These are phyloP conservation scores for Bryum argenteum DNA, from an alignment of 225 moss, liverwort and hornwort species.

Conservation along the genomic window DNA sequence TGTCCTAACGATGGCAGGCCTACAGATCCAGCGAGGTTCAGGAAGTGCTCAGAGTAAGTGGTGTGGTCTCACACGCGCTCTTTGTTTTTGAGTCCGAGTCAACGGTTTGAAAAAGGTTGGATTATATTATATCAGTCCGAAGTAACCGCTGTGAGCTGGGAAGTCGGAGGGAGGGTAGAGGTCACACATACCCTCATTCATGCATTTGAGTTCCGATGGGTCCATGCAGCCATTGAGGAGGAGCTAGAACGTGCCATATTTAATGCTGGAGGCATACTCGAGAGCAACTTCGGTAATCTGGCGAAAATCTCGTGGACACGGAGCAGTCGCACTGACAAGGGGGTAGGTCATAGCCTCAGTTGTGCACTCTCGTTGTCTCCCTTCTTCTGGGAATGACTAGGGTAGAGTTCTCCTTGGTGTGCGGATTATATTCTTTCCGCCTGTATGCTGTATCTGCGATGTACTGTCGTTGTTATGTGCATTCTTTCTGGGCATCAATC, in stretches of 20 bases:
- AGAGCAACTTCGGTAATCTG: slow-evolving; percentile 81
- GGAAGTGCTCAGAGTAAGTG: slow-evolving; percentile 88
- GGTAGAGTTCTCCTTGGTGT: slow-evolving; percentile 4
- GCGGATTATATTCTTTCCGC: slow-evolving; percentile 6
- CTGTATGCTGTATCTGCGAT: slow-evolving; percentile 11
- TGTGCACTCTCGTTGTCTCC: slow-evolving; percentile 9
- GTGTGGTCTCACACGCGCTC: slow-evolving; percentile 42
- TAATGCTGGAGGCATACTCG: slow-evolving; percentile 86
- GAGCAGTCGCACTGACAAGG: slow-evolving; percentile 97
- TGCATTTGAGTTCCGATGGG: slow-evolving; percentile 10
- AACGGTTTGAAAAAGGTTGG: neutral
- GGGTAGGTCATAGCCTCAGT: slow-evolving; percentile 53
- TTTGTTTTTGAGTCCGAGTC: slow-evolving; percentile 21
- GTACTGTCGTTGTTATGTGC: slow-evolving; percentile 4
- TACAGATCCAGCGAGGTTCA: slow-evolving; percentile 75
- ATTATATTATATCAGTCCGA: neutral
- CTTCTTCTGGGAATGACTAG: slow-evolving; percentile 17
- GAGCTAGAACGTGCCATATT: slow-evolving; percentile 85
- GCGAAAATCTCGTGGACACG: slow-evolving; percentile 83
- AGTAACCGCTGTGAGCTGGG: neutral
- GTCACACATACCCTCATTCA: neutral
- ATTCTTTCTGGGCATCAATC: slow-evolving; percentile 6
- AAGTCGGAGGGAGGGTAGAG: neutral
- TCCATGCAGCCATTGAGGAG: slow-evolving; percentile 78
- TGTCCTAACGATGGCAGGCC: slow-evolving; percentile 49